Evolutionary conservation across 2,329 filamentous ascomycete genomes (phyloP).

Genomic region (Aspergillus pseudotamarii): DNA sequence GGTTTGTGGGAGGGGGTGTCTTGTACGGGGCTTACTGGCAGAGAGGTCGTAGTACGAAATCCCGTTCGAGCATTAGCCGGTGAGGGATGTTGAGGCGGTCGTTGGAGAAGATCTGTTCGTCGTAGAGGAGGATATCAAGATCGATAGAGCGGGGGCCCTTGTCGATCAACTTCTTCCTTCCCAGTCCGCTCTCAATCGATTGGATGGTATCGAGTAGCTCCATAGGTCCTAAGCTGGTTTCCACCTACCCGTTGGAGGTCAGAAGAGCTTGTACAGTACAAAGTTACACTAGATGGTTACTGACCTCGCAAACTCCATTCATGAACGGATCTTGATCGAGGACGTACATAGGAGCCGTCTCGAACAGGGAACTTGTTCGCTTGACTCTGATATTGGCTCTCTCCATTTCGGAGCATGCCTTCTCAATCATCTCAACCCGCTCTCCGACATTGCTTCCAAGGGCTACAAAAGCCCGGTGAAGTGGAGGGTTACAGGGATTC

Average conservation of each 20-base stretch:
- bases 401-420: slow-evolving; percentile 78
- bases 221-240: slow-evolving; percentile 75
- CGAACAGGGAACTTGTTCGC: slow-evolving; percentile 85
- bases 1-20: neutral
- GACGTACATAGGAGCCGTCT: slow-evolving; percentile 97
- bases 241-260: slow-evolving; percentile 60
- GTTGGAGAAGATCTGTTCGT: slow-evolving; percentile 64
- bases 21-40: slow-evolving; percentile 49
- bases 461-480: slow-evolving; percentile 72
- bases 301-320: slow-evolving; percentile 89
- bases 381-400: slow-evolving; percentile 70
- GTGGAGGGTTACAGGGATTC: slow-evolving; percentile 18
- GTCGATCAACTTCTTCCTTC: slow-evolving; percentile 80
- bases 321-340: slow-evolving; percentile 84
- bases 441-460: slow-evolving; percentile 92
- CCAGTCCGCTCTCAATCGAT: slow-evolving; percentile 76
- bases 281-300: slow-evolving; percentile 33
- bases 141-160: slow-evolving; percentile 96
- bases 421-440: slow-evolving; percentile 80
- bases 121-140: slow-evolving; percentile 86
- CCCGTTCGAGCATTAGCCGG: slow-evolving; percentile 79
- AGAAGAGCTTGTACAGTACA: slow-evolving; percentile 6
- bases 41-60: slow-evolving; percentile 89
- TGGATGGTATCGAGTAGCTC: slow-evolving; percentile 80
- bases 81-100: slow-evolving; percentile 84